phyloP scores from a whole-genome alignment of 2,329 filamentous ascomycete genomes.

The Acarospora socialis region DNA sequence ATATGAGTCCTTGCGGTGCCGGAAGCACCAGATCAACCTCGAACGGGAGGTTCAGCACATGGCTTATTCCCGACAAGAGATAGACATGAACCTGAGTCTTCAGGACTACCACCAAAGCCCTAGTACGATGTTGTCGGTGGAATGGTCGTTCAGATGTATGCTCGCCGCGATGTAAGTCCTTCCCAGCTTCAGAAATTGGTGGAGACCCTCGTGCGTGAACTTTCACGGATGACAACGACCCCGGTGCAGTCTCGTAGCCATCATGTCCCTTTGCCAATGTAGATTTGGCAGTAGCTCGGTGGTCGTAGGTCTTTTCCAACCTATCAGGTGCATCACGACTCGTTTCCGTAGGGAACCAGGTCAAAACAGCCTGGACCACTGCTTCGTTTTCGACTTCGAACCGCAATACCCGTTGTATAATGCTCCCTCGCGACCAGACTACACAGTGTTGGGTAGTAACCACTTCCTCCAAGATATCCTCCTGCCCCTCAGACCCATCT shows the following conservation, averaged over 20 bases:
- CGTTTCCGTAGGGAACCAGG: constrained; percentile 61
- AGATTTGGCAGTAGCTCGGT: no score
- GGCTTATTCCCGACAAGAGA: constrained; percentile 73
- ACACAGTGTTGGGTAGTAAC: constrained; percentile 61
- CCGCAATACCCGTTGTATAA: constrained; percentile 73
- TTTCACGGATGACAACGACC: no score
- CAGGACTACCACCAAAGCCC: constrained; percentile 78
- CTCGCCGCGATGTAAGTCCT: no score
- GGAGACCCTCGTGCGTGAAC: no score
- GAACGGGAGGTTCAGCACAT: constrained; percentile 87
- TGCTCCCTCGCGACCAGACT: constrained; percentile 75
- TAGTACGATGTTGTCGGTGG: no score
- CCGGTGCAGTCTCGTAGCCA: no score
- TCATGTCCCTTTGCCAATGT: no score
- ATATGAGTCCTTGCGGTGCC: constrained; percentile 65
- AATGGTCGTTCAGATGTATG: no score
- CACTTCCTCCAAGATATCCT: constrained; percentile 58
- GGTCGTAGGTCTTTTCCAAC: constrained; percentile 13
- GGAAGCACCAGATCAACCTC: constrained; percentile 80
- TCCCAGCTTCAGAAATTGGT: no score
- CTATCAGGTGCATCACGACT: constrained; percentile 19
- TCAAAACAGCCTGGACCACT: constrained; percentile 73
- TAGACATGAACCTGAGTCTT: constrained; percentile 88
- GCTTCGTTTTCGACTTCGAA: constrained; percentile 78
- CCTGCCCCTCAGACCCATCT: constrained; percentile 27